Conservation (phyloP, 345 rosid genomes). For the Combretum micranthum region DNA sequence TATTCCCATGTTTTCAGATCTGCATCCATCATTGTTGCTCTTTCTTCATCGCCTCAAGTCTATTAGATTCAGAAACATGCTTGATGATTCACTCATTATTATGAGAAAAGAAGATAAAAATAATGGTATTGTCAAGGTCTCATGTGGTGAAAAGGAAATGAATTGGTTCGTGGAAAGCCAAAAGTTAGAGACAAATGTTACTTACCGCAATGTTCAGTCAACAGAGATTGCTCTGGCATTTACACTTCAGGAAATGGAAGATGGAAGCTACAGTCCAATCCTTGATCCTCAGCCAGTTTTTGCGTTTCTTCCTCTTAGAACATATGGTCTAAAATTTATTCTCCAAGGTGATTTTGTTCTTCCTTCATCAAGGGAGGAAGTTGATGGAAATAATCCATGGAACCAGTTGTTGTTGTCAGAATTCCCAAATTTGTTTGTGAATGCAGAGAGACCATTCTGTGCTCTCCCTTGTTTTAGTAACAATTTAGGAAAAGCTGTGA, state of each 20-base stretch:
- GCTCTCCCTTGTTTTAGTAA: constrained; percentile 69
- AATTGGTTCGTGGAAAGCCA: constrained; percentile 84
- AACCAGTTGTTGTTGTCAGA: constrained; percentile 83
- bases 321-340: constrained; percentile 90
- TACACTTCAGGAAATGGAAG: constrained; percentile 56
- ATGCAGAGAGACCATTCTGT: constrained; percentile 63
- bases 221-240: constrained; percentile 86
- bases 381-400: constrained; percentile 90
- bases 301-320: constrained; percentile 90
- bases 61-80: constrained; percentile 61
- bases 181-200: constrained; percentile 45
- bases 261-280: constrained; percentile 50
- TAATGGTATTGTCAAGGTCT: constrained; percentile 65
- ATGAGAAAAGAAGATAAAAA: constrained; percentile 72
- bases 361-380: constrained; percentile 98
- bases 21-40: constrained; percentile 81
- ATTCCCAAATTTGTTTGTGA: constrained; percentile 70
- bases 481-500: constrained; percentile 68
- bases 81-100: constrained; percentile 49
- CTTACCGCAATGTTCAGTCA: constrained; percentile 47
- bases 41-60: constrained; percentile 85
- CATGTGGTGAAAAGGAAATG: constrained; percentile 66
- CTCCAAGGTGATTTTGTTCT: constrained; percentile 95
- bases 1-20: constrained; percentile 74
- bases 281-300: constrained; percentile 78